Evolutionary conservation across 2,329 filamentous ascomycete species (phyloP).

Genomic region (Penicillium sp.): DNA sequence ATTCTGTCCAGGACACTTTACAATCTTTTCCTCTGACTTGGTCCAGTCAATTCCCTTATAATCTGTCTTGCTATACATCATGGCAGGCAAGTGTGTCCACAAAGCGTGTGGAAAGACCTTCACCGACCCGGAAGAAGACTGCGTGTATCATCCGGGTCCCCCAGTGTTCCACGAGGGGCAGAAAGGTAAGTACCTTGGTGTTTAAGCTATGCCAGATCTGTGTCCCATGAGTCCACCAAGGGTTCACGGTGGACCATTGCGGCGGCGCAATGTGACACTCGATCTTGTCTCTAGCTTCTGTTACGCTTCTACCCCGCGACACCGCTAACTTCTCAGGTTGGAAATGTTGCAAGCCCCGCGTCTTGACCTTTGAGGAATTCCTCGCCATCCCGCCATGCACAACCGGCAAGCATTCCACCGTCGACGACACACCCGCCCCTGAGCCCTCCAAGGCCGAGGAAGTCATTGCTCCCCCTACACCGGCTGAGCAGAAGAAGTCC

Average conservation of each 20-base stretch:
- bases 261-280: neutral
- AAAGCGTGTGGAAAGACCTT: constrained; percentile 89
- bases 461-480: constrained; percentile 19
- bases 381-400: constrained; percentile 87
- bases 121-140: constrained; percentile 70
- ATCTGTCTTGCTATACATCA: constrained; percentile 15
- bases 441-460: constrained; percentile 35
- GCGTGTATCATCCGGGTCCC: constrained; percentile 84
- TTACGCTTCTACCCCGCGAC: neutral
- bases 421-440: constrained; percentile 57
- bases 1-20: constrained; percentile 3
- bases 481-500: constrained; percentile 13
- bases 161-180: constrained; percentile 96
- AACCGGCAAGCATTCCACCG: constrained; percentile 80
- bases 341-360: constrained; percentile 97
- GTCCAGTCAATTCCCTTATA: neutral
- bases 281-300: neutral
- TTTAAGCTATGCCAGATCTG: constrained; percentile 14
- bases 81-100: constrained; percentile 72
- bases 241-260: constrained; percentile 8
- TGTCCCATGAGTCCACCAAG: constrained; percentile 7
- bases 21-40: constrained; percentile 1
- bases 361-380: constrained; percentile 97
- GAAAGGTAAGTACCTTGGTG: constrained; percentile 61
- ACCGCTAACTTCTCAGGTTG: constrained; percentile 55